phyloP scores from a whole-genome alignment of 83 land plant genomes.

The Thuja plicata region DNA sequence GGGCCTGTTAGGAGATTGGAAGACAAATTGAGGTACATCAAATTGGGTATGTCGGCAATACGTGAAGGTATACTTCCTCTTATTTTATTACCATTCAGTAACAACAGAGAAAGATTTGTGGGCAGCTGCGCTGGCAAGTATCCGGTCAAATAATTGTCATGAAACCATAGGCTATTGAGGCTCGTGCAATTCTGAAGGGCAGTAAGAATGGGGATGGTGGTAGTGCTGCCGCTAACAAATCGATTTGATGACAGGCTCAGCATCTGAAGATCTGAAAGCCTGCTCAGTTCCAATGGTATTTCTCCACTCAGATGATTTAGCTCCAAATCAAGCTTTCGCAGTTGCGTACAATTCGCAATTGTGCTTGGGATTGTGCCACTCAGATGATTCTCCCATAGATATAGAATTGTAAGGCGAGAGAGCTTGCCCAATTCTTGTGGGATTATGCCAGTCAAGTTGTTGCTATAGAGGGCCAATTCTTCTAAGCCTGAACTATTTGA shows the following conservation, averaged over 20 bases:
- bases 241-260: not conserved
- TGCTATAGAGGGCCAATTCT: constrained; percentile 55
- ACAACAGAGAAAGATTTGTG: constrained; percentile 32
- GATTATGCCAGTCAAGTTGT: constrained; percentile 39
- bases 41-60: not conserved
- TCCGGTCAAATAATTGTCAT: not conserved
- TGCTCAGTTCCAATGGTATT: constrained; percentile 24
- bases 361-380: not conserved
- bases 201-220: not conserved
- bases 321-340: constrained; percentile 44
- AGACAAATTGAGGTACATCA: not conserved
- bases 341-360: constrained; percentile 42
- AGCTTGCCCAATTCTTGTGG: constrained; percentile 16
- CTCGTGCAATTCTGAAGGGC: not conserved
- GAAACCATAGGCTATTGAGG: not conserved
- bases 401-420: not conserved
- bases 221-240: not conserved
- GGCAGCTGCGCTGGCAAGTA: constrained; percentile 18
- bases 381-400: not conserved
- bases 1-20: not conserved
- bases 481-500: constrained; percentile 25
- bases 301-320: constrained; percentile 45
- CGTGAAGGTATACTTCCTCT: not conserved
- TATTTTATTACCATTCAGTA: not conserved
- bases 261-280: not conserved